Evolutionary conservation across 176 grass and related monocot genomes (phyloP), one percentile per base, ranked within the genome.

Genomic region (Rhipidocladum racemiflorum): DNA sequence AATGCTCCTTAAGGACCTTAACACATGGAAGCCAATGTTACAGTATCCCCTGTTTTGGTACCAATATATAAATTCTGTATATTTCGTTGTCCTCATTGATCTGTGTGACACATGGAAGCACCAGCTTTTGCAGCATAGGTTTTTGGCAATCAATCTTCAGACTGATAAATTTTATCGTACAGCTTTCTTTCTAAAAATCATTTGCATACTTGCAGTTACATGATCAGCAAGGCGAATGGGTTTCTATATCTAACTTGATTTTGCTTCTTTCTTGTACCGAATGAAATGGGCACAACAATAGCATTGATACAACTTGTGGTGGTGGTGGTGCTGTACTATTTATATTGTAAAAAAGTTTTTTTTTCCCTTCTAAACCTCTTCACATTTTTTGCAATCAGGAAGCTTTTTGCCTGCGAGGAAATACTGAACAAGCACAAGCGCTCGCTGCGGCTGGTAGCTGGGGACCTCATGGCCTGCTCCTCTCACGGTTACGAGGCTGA

Each of bases 401-500:
- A 93, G 91, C 7, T 30, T 57, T 81, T 89, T 87, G 83, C 77
- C 88, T 70, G 27, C 4, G 5, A 97, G 60, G 70, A 97, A 94
- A 79, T 17, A 7, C 68, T 90, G 87, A 21, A 91, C 85, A 21
- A 91, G 84, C 40, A 89, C 81, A 54, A 91, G 87, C 6, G 84
- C 91, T 70, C 89, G 72, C 67, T 56, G 39, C 0, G 91, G 91
- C 70, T 94, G 91, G n/a, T 90, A 94, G 74, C 91, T 97, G 27
- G 91, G 91, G 24, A 97, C 87, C 61, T 97, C 84, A 70, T 97
- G 94, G 4, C 94, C 94, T 40, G 94, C 94, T 88, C 91, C 94
- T 97, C 94, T 82, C 12, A 97, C 89, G 28, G 91, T 97, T n/a
- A 83, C 91, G 55, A 97, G 70, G 81, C 87, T 90, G 42, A 94